A percentile compares a stretch with the other conserved stretches of the same genome.
Evolutionary conservation across 2,329 filamentous ascomycete genomes (phyloP).

Genomic region (Aspergillus sp.): DNA sequence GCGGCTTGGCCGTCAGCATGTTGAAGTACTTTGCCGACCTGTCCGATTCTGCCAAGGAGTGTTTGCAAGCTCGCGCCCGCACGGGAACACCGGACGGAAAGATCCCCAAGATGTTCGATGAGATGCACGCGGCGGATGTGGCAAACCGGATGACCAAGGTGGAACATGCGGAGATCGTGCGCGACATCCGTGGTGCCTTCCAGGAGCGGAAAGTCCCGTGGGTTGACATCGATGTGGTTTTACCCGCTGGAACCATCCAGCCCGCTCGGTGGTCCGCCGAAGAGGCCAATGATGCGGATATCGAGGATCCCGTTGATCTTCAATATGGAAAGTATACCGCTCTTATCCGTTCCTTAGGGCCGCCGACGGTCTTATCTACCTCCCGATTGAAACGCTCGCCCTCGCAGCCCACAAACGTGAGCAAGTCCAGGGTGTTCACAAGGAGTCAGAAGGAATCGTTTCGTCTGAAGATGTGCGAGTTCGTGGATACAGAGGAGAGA

Average conservation of each 20-base stretch:
- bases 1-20: conserved; percentile 86
- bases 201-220: conserved; percentile 80
- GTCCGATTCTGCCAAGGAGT: conserved; percentile 70
- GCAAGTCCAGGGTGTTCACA: conserved; percentile 73
- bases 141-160: conserved; percentile 81
- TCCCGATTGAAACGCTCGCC: conserved; percentile 80
- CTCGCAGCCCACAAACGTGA: conserved; percentile 79
- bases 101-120: conserved; percentile 72
- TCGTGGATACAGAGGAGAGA: conserved; percentile 89
- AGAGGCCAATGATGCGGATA: conserved; percentile 56
- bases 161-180: conserved; percentile 72
- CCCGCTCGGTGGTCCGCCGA: conserved; percentile 62
- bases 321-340: conserved; percentile 78
- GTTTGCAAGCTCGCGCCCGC: conserved; percentile 58
- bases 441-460: conserved; percentile 80
- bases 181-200: conserved; percentile 71
- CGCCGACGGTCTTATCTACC: conserved; percentile 82
- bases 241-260: conserved; percentile 73
- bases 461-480: conserved; percentile 82
- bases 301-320: conserved; percentile 30
- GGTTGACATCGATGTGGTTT: conserved; percentile 81
- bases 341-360: conserved; percentile 75
- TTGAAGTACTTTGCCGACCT: conserved; percentile 94
- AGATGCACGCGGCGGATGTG: conserved; percentile 89
- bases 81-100: conserved; percentile 59